Percentiles rank a stretch among this genome's conserved stretches.
phyloP scores from a whole-genome alignment of 2,329 filamentous ascomycete species.

The Penicillium sp. region DNA sequence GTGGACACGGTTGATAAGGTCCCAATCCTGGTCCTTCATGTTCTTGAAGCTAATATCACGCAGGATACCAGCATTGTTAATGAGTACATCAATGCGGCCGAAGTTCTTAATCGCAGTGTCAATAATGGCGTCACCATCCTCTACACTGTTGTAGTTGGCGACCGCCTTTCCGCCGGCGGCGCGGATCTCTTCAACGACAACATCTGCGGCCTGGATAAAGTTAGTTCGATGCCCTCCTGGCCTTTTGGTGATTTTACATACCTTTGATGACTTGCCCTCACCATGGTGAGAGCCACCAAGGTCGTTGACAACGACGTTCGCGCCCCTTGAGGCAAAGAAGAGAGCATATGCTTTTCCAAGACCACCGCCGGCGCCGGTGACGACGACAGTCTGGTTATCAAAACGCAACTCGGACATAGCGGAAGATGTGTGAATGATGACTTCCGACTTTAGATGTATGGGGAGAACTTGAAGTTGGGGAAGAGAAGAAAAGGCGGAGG shows the following conservation, averaged over 20 bases:
- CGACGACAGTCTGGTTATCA: constrained; percentile 84
- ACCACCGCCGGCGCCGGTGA: constrained; percentile 82
- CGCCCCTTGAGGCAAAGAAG: constrained; percentile 90
- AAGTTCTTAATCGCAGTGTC: constrained; percentile 55
- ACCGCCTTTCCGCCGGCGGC: constrained; percentile 90
- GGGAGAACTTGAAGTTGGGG: constrained; percentile 20
- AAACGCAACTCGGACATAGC: constrained; percentile 72
- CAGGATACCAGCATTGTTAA: constrained; percentile 97
- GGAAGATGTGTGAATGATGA: constrained; percentile 12
- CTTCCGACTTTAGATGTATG: constrained; percentile 17
- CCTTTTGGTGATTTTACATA: constrained; percentile 45
- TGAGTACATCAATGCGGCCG: constrained; percentile 81
- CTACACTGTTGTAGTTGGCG: constrained; percentile 85
- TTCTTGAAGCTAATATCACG: constrained; percentile 98
- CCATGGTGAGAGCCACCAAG: constrained; percentile 91
- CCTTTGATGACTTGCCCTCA: constrained; percentile 83
- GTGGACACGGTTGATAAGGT: constrained; percentile 89
- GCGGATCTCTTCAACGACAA: constrained; percentile 57
- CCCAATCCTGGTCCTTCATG: constrained; percentile 96
- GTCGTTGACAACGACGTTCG: constrained; percentile 95
- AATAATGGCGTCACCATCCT: constrained; percentile 92
- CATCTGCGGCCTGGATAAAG: constrained; percentile 59
- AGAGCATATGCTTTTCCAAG: constrained; percentile 78
- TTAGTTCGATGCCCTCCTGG: not conserved
- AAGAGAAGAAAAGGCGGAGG: constrained; percentile 21